phyloP scores from a whole-genome alignment of 352 stramenopile genomes.

The Phytophthora tubulina region DNA sequence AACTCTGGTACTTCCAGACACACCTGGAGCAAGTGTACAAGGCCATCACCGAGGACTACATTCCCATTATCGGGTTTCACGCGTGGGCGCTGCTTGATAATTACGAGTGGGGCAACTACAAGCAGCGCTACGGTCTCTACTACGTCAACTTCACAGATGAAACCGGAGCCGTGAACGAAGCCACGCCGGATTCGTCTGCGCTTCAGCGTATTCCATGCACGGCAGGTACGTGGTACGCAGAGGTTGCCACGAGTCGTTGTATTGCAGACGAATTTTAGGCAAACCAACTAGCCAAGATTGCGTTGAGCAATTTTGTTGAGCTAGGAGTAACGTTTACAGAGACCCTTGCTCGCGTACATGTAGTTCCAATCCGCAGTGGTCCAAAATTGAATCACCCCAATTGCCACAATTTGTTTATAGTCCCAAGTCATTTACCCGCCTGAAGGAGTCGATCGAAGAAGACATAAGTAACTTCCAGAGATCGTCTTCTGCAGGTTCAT shows the following conservation, averaged over 20 bases:
- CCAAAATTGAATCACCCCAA: too few relatives aligned
- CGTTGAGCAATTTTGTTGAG: too few relatives aligned
- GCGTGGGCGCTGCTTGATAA: slow-evolving; percentile 53
- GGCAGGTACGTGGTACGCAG: neutral
- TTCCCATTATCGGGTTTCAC: slow-evolving; percentile 81
- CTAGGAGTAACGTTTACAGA: too few relatives aligned
- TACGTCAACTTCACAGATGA: neutral
- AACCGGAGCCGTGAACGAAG: neutral
- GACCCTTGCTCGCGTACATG: too few relatives aligned
- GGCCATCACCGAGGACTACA: slow-evolving; percentile 56
- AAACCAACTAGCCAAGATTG: too few relatives aligned
- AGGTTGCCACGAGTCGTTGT: neutral
- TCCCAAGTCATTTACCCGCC: slow-evolving; percentile 45
- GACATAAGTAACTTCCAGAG: slow-evolving; percentile 83
- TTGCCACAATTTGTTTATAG: slow-evolving; percentile 39
- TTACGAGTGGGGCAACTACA: slow-evolving; percentile 8
- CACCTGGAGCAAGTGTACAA: slow-evolving; percentile 59
- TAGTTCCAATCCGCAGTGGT: too few relatives aligned
- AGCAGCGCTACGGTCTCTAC: neutral
- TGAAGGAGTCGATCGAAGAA: slow-evolving; percentile 57
- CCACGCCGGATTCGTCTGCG: neutral
- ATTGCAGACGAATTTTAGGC: too few relatives aligned
- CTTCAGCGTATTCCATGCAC: neutral
- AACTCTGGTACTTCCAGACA: slow-evolving; percentile 64
- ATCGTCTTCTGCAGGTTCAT: slow-evolving; percentile 59